Conservation (phyloP, 805 yeast species). For the Candida saitoana region DNA sequence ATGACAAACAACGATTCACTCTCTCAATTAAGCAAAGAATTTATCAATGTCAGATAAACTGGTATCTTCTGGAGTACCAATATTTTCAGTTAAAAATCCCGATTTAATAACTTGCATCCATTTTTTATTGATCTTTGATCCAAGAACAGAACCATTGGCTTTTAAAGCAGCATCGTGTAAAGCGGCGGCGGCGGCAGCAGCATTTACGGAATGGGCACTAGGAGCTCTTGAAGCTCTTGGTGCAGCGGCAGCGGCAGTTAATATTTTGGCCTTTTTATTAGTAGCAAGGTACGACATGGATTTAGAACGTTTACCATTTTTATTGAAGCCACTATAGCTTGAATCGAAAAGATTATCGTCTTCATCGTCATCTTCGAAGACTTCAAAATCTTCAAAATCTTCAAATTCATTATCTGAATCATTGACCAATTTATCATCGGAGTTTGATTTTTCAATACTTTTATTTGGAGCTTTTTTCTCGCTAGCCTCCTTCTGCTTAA, state of each 20-base stretch:
- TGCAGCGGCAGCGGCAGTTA: slow-evolving; percentile 81
- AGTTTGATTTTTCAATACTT: slow-evolving; percentile 5
- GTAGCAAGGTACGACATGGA: slow-evolving; percentile 55
- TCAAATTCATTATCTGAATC: slow-evolving; percentile 38
- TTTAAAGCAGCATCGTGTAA: slow-evolving; percentile 63
- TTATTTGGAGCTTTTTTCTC: slow-evolving; percentile 6
- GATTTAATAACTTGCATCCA: slow-evolving; percentile 74
- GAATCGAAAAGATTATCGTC: slow-evolving; percentile 27
- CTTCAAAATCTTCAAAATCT: slow-evolving; percentile 44
- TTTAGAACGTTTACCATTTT: slow-evolving; percentile 55
- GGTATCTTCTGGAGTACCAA: slow-evolving; percentile 73
- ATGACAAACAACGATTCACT: background rate
- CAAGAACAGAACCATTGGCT: slow-evolving; percentile 21
- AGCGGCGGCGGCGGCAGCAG: slow-evolving; percentile 74
- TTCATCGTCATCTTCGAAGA: slow-evolving; percentile 41
- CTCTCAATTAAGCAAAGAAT: slow-evolving; percentile 24
- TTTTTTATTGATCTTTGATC: slow-evolving; percentile 41
- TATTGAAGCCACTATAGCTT: slow-evolving; percentile 38
- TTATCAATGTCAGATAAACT: slow-evolving; percentile 62
- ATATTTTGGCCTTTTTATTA: slow-evolving; percentile 45
- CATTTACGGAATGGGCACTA: slow-evolving; percentile 53
- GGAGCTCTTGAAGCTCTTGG: slow-evolving; percentile 70
- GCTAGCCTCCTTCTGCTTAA: background rate
- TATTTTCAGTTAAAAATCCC: slow-evolving; percentile 75
- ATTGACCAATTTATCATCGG: slow-evolving; percentile 4